phyloP scores from a whole-genome alignment of 352 stramenopile genomes.

The Phytophthora tubulina region DNA sequence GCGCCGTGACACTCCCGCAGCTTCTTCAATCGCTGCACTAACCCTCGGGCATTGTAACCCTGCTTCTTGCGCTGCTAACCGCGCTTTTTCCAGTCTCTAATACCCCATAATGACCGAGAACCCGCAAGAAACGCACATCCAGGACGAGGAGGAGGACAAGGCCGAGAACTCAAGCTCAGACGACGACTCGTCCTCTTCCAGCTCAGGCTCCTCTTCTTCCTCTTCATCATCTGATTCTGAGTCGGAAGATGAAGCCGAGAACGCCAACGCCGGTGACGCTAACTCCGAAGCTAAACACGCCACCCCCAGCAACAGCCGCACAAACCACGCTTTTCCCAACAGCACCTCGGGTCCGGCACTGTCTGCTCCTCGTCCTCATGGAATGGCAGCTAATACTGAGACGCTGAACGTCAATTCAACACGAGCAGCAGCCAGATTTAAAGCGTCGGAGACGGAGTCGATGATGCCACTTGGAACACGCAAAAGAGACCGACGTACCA shows the following conservation, averaged over 20 bases:
- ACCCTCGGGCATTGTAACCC: neutral
- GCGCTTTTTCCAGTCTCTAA: constrained; percentile 2
- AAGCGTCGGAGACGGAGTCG: constrained; percentile 48
- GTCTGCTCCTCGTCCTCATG: constrained; percentile 44
- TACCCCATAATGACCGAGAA: constrained; percentile 39
- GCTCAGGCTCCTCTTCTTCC: constrained; percentile 79
- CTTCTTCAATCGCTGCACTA: too few species aligned
- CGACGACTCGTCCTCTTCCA: constrained; percentile 81
- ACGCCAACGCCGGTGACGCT: constrained; percentile 10
- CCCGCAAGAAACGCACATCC: constrained; percentile 33
- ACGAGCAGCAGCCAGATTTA: constrained; percentile 71
- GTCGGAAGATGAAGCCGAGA: constrained; percentile 57
- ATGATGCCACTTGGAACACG: constrained; percentile 87
- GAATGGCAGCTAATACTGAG: constrained; percentile 47
- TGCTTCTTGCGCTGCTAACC: neutral
- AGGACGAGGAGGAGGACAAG: constrained; percentile 56
- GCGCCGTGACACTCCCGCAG: neutral
- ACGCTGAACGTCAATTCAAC: constrained; percentile 80
- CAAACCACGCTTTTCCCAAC: constrained; percentile 18
- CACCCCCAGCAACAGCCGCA: constrained; percentile 13
- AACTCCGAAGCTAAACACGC: constrained; percentile 20
- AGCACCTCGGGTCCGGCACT: constrained; percentile 33
- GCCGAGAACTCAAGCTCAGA: constrained; percentile 74
- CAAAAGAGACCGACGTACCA: constrained; percentile 88
- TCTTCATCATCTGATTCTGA: constrained; percentile 87